Conservation (phyloP, 2,329 filamentous ascomycete genomes). For the Fusarium fracticaudum region DNA sequence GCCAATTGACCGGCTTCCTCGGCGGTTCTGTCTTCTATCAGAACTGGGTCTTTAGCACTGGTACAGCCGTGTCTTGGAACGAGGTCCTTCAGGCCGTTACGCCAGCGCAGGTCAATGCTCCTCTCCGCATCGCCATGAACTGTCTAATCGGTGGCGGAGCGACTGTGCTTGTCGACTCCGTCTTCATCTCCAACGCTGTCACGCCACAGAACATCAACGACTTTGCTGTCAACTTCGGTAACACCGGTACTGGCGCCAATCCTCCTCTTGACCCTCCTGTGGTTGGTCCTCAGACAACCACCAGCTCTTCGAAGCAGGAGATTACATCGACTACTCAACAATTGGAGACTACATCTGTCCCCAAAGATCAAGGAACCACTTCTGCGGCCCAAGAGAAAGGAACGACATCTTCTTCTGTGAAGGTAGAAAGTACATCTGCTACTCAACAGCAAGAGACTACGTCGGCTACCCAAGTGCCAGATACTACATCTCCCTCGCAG, state of each 20-base stretch:
- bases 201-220: background rate
- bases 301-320: background rate
- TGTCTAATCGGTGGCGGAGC: slow-evolving; percentile 1
- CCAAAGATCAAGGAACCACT: background rate
- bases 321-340: background rate
- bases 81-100: background rate
- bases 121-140: background rate
- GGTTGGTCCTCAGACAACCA: background rate
- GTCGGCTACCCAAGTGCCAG: too few relatives aligned
- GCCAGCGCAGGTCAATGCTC: background rate
- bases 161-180: background rate
- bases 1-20: background rate
- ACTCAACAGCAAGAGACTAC: background rate
- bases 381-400: background rate
- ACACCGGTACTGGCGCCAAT: background rate
- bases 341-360: background rate
- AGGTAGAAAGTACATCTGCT: background rate
- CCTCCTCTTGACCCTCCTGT: background rate
- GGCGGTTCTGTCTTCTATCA: background rate
- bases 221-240: slow-evolving; percentile 3
- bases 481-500: background rate
- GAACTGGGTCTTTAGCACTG: background rate
- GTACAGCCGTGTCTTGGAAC: background rate
- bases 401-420: background rate
- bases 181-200: slow-evolving; percentile 8